Evolutionary conservation across 257 asterid species (phyloP), one percentile per base, ranked within the genome.

Genomic region (Gentiana dahurica): DNA sequence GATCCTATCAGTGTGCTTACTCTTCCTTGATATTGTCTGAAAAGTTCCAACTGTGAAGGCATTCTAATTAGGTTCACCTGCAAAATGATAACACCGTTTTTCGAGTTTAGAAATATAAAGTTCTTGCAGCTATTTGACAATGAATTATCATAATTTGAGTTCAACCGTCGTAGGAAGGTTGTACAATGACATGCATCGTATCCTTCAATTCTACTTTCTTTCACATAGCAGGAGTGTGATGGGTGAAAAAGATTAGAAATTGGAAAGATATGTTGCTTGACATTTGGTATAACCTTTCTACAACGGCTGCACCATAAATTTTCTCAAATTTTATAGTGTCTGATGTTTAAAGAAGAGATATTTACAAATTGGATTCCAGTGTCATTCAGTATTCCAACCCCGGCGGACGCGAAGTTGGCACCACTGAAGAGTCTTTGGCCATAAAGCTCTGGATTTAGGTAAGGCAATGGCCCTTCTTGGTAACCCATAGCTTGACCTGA

Each of bases 351-450:
- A 39, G 8, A 39, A 57, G 55, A 24, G 24, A 24, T 0, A 64
- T 71, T 72, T 81, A 87, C 95, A 54, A 87, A 87, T 59, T 87
- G 95, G 65, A 83, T 53, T 64, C 95, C 95, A 34, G 94, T 83
- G 67, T 87, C 95, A 60, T 87, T 87, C 36, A 87, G 90, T 58
- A 87, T 73, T 68, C 89, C 94, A 57, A 87, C 84, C 8, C 95
- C 95, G 4, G 91, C 94, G 8, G 95, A 87, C 49, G 95, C 95
- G 59, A 83, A 87, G 61, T 87, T 87, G 53, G 94, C 94, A 15
- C 95, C 95, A 58, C 74, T 69, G 10, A 80, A 67, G 56, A 81
- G 80, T n/a, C 65, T 87, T 56, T 67, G 69, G 5, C 86, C 94
- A 55, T 45, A 71, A 24, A 83, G 83, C 51, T 59, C 55, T 0